These are phyloP conservation scores for Aspergillus phoenicis DNA, from an alignment of 2,329 filamentous ascomycete genomes.

Conservation along the genomic window DNA sequence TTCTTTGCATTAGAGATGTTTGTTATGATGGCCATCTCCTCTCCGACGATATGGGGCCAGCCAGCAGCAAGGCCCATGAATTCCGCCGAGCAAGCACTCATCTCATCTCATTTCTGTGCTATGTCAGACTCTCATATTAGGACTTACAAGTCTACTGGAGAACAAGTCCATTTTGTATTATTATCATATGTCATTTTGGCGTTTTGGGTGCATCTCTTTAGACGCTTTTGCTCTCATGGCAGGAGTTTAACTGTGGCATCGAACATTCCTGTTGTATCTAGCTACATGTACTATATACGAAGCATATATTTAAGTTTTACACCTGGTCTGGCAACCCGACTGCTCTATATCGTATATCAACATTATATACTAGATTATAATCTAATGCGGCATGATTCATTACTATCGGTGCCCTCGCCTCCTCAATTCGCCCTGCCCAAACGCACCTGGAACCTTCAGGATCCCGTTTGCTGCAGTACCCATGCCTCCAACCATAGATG, in stretches of 20 bases:
- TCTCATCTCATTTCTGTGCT: background rate
- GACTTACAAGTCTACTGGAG: background rate
- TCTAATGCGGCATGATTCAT: background rate
- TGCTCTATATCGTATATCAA: background rate
- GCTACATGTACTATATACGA: slow-evolving; percentile 1
- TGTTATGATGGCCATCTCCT: background rate
- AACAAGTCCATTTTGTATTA: background rate
- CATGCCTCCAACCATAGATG: slow-evolving; percentile 29
- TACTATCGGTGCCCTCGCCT: slow-evolving; percentile 39
- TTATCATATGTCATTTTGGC: background rate
- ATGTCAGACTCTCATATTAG: background rate
- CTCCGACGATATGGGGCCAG: background rate
- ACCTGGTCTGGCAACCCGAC: background rate
- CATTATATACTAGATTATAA: slow-evolving; percentile 14
- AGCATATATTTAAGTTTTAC: background rate
- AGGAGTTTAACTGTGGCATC: background rate
- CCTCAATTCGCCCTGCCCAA: slow-evolving; percentile 34
- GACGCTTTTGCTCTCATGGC: background rate
- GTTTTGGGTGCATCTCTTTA: background rate
- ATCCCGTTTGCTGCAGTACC: slow-evolving; percentile 30
- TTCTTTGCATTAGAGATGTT: background rate
- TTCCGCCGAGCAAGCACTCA: background rate
- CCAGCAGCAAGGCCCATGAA: background rate
- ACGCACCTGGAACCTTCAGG: slow-evolving; percentile 38
- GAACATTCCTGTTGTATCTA: background rate